Conservation (phyloP, 345 rosid genomes). For the Balakata baccata region DNA sequence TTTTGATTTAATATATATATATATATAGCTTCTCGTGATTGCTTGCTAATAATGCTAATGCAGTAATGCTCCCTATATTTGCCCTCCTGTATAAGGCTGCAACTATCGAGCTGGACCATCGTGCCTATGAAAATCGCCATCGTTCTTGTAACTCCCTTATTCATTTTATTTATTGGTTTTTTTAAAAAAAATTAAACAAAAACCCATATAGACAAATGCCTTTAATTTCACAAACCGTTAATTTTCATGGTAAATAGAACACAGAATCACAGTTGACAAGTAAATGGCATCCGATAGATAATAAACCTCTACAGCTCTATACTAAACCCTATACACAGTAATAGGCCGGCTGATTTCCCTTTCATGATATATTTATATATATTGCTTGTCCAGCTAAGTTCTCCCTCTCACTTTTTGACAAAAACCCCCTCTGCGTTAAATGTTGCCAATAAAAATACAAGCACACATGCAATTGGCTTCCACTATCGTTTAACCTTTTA, state of each 20-base stretch:
- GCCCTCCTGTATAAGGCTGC: constrained; percentile 24
- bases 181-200: no score
- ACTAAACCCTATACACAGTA: constrained; percentile 26
- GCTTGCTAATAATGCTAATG: background rate
- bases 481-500: constrained; percentile 15
- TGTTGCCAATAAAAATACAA: constrained; percentile 20
- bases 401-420: background rate
- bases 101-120: constrained; percentile 11
- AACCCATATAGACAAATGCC: no score
- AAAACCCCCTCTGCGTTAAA: constrained; percentile 7
- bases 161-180: background rate
- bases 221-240: constrained; percentile 50
- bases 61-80: background rate
- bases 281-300: constrained; percentile 30
- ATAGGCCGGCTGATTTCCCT: constrained; percentile 62
- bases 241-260: constrained; percentile 11
- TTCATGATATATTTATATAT: constrained; percentile 10
- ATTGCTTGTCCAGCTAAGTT: constrained; percentile 41
- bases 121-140: background rate
- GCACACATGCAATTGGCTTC: constrained; percentile 26
- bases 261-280: constrained; percentile 42
- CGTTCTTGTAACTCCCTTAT: background rate
- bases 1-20: constrained; percentile 12
- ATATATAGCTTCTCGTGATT: constrained; percentile 29
- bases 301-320: background rate